These are phyloP conservation scores for Penicillium sp. DNA, from an alignment of 2,329 filamentous ascomycete species.

Conservation along the genomic window DNA sequence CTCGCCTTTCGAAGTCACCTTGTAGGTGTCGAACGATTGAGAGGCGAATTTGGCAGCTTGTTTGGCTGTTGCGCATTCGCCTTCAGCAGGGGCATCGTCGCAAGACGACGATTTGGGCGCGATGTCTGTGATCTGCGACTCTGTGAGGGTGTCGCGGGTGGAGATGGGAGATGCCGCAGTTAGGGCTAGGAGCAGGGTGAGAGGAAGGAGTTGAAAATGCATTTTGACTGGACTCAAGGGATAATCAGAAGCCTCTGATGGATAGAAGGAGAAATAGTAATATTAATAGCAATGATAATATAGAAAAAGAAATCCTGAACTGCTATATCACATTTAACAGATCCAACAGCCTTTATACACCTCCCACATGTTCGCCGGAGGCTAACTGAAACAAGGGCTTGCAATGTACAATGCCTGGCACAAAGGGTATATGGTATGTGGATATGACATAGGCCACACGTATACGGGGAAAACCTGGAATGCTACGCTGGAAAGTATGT, in stretches of 20 bases:
- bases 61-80: constrained; percentile 67
- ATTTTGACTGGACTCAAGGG: constrained; percentile 2
- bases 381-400: neutral
- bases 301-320: neutral
- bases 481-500: constrained; percentile 12
- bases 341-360: constrained; percentile 2
- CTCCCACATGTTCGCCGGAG: neutral
- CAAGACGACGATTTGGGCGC: constrained; percentile 62
- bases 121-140: constrained; percentile 46
- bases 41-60: constrained; percentile 62
- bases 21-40: constrained; percentile 59
- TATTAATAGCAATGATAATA: neutral
- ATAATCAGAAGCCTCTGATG: too few species aligned
- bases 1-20: constrained; percentile 56
- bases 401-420: constrained; percentile 2
- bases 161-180: constrained; percentile 1
- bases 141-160: constrained; percentile 23
- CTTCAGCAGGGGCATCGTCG: constrained; percentile 45
- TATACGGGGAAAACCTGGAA: constrained; percentile 6
- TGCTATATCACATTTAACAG: neutral
- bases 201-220: neutral
- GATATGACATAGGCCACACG: neutral
- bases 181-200: constrained; percentile 17
- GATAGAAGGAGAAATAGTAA: neutral
- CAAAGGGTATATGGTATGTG: neutral